Conservation (phyloP, 2,329 filamentous ascomycete species). For the Xylaria sp. region DNA sequence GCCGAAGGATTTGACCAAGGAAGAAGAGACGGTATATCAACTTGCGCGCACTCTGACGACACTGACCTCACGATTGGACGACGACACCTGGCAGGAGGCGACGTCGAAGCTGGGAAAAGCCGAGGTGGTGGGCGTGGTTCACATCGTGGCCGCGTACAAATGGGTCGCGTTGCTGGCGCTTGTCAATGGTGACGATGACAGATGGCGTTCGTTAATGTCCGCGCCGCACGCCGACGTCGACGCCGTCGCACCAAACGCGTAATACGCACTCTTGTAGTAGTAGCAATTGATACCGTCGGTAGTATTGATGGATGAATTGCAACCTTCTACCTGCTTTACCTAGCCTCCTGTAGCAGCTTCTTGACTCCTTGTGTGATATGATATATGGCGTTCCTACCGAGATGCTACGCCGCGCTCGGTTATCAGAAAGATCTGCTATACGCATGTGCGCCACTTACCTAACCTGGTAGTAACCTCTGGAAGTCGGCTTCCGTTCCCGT, state of each 20-base stretch:
- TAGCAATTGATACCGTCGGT: too few relatives aligned
- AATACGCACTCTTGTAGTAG: neutral
- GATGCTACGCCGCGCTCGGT: too few relatives aligned
- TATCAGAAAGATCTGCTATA: too few relatives aligned
- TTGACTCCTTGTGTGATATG: too few relatives aligned
- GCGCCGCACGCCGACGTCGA: neutral
- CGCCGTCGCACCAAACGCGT: neutral
- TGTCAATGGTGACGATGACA: constrained; percentile 22
- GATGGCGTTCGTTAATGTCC: neutral
- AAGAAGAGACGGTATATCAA: constrained; percentile 29
- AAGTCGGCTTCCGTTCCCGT: too few relatives aligned
- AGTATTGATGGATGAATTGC: too few relatives aligned
- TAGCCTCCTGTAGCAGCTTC: too few relatives aligned
- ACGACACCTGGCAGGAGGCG: constrained; percentile 23
- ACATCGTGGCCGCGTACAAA: constrained; percentile 20
- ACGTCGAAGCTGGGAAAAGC: constrained; percentile 25
- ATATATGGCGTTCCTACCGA: too few relatives aligned
- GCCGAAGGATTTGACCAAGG: constrained; percentile 26
- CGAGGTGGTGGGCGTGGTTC: constrained; percentile 18
- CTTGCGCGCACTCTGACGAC: constrained; percentile 21
- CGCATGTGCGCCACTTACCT: too few relatives aligned
- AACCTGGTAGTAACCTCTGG: too few relatives aligned
- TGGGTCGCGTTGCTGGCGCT: constrained; percentile 30
- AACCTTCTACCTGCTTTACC: too few relatives aligned
- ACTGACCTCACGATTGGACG: constrained; percentile 23